Evolutionary conservation across 805 yeast species (phyloP).

Genomic region (Nakazawaea ambrosiae): DNA sequence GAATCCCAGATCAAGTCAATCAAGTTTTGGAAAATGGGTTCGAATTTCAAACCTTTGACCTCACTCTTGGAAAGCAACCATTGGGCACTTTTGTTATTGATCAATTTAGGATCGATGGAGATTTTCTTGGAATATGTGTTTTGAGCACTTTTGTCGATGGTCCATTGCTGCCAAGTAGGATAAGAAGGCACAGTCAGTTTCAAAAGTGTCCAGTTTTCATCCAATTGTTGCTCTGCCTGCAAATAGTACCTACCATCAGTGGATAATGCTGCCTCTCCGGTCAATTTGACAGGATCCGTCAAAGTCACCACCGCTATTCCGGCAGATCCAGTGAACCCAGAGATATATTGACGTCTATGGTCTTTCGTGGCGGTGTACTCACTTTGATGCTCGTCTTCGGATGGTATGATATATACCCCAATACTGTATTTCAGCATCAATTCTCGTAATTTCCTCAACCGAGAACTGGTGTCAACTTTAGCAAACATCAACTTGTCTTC

Average conservation of each 20-base stretch:
- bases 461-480: slow-evolving; percentile 24
- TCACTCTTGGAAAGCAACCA: slow-evolving; percentile 26
- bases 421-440: slow-evolving; percentile 38
- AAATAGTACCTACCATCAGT: slow-evolving; percentile 94
- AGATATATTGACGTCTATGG: slow-evolving; percentile 73
- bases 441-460: slow-evolving; percentile 31
- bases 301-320: slow-evolving; percentile 82
- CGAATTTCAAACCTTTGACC: slow-evolving; percentile 34
- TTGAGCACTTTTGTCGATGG: slow-evolving; percentile 45
- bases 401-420: slow-evolving; percentile 49
- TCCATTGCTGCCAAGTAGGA: slow-evolving; percentile 78
- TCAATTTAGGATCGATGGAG: slow-evolving; percentile 78
- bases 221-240: slow-evolving; percentile 83
- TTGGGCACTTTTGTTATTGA: slow-evolving; percentile 44
- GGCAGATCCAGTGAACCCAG: slow-evolving; percentile 91
- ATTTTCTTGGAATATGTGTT: slow-evolving; percentile 43
- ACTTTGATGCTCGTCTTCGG: slow-evolving; percentile 91
- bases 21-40: slow-evolving; percentile 55
- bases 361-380: slow-evolving; percentile 83
- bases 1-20: slow-evolving; percentile 68
- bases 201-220: slow-evolving; percentile 68
- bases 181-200: slow-evolving; percentile 72
- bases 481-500: not conserved
- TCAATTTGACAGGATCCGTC: slow-evolving; percentile 20
- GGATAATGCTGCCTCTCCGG: slow-evolving; percentile 69